A percentile compares a stretch with the other conserved stretches of the same genome.
Conservation (phyloP, 2,329 filamentous ascomycete species). For the Dendrostoma leiphaemia region DNA sequence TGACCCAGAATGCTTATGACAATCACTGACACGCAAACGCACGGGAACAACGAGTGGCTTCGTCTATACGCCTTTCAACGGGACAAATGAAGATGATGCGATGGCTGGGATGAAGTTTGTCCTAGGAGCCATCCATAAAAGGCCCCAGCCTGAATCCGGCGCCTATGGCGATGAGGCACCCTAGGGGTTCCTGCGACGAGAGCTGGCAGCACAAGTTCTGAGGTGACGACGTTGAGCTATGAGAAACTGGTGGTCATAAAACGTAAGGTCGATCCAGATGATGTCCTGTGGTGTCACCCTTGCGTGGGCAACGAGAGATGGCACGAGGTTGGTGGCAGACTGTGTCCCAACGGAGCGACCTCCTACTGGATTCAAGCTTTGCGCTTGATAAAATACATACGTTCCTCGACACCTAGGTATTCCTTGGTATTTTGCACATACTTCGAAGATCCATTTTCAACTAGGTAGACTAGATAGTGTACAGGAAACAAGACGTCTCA, state of each 20-base stretch:
- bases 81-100: background rate
- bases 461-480: no score
- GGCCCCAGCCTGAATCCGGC: conserved; percentile 26
- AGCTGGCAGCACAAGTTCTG: conserved; percentile 27
- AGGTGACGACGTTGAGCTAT: conserved; percentile 34
- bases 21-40: background rate
- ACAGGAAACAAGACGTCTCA: no score
- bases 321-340: conserved; percentile 18
- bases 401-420: no score
- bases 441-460: no score
- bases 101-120: background rate
- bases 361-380: no score
- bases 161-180: conserved; percentile 28
- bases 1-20: background rate
- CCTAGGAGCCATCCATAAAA: conserved; percentile 23
- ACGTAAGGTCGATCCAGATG: conserved; percentile 32
- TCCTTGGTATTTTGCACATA: no score
- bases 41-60: background rate
- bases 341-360: no score
- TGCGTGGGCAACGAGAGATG: conserved; percentile 35
- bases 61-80: background rate
- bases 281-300: conserved; percentile 38
- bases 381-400: no score
- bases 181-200: conserved; percentile 20
- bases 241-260: conserved; percentile 34